Conservation (phyloP, 2,329 filamentous ascomycete species). For the Ambrosiella cleistominuta region DNA sequence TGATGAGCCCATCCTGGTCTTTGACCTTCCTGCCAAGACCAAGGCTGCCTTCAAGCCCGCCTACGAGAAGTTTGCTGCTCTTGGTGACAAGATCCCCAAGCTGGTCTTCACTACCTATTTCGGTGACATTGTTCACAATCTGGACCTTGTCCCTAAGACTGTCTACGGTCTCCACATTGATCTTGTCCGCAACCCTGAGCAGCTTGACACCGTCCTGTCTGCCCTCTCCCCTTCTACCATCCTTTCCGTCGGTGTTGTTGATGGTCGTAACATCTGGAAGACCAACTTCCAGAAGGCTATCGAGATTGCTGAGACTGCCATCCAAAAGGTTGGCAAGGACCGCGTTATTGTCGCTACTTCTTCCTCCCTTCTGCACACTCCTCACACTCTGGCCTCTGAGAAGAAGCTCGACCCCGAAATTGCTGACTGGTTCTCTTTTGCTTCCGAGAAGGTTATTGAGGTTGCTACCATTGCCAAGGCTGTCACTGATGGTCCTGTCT, state of each 20-base stretch:
- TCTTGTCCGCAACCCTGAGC: constrained; percentile 94
- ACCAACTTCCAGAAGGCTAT: constrained; percentile 96
- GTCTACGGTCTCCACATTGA: constrained; percentile 83
- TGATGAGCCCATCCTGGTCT: constrained; percentile 92
- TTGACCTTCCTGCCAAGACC: constrained; percentile 74
- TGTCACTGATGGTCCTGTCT: constrained; percentile 75
- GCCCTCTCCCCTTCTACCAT: constrained; percentile 77
- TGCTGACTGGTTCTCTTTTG: constrained; percentile 97
- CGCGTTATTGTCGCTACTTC: constrained; percentile 94
- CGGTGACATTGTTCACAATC: constrained; percentile 98
- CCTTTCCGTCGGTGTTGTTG: constrained; percentile 89
- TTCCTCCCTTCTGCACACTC: constrained; percentile 93
- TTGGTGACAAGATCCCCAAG: constrained; percentile 69
- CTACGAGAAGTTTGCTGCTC: constrained; percentile 70
- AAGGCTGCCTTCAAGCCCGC: constrained; percentile 97
- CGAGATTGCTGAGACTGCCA: constrained; percentile 70
- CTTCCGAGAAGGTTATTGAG: constrained; percentile 82
- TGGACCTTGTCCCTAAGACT: constrained; percentile 66
- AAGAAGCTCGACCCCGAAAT: constrained; percentile 94
- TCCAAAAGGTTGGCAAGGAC: constrained; percentile 93
- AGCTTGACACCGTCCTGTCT: constrained; percentile 69
- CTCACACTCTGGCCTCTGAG: constrained; percentile 94
- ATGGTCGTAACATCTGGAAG: constrained; percentile 99
- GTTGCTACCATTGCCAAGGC: constrained; percentile 91
- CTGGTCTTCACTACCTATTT: constrained; percentile 94